Evolutionary conservation across 495 filamentous ascomycete species (phyloP).

Genomic region (Tuber borchii): DNA sequence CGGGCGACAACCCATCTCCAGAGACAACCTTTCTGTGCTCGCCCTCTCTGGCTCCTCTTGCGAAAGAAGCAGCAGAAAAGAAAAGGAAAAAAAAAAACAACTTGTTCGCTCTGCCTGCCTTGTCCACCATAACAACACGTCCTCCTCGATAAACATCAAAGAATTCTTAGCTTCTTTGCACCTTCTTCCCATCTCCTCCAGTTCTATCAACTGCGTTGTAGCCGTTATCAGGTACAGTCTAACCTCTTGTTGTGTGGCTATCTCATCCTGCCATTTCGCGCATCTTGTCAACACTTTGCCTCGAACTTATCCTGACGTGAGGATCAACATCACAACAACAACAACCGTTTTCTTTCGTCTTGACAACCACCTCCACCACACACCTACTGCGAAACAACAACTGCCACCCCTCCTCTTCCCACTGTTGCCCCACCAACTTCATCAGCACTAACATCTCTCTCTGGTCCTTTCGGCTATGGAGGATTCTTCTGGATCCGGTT

Average conservation of each 20-base stretch:
- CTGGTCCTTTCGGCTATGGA: slow-evolving; percentile 22
- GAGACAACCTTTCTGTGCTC: slow-evolving; percentile 13
- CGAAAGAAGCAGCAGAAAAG: slow-evolving; percentile 17
- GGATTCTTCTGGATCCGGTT: slow-evolving; percentile 34
- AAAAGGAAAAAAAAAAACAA: slow-evolving; percentile 25
- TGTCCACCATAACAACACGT: slow-evolving; percentile 21
- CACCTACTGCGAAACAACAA: slow-evolving; percentile 25
- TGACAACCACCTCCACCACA: slow-evolving; percentile 30
- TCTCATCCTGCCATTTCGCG: background rate
- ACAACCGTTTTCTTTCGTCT: slow-evolving; percentile 15
- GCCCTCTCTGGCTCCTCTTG: slow-evolving; percentile 20
- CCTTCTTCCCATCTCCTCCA: background rate
- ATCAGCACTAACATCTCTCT: slow-evolving; percentile 28
- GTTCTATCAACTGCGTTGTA: background rate
- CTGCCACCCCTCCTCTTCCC: slow-evolving; percentile 18
- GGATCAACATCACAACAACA: slow-evolving; percentile 34
- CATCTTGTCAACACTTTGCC: slow-evolving; percentile 4
- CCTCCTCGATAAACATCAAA: background rate
- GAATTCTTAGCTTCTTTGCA: background rate
- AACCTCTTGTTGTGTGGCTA: background rate
- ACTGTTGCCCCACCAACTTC: slow-evolving; percentile 39
- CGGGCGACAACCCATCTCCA: slow-evolving; percentile 33
- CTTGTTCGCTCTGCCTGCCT: slow-evolving; percentile 9
- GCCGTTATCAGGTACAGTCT: slow-evolving; percentile 3
- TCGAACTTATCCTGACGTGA: background rate